Evolutionary conservation across 2,329 filamentous ascomycete genomes (phyloP), one percentile per base, ranked within the genome.

Genomic region (Pestalotiopsis sp.): DNA sequence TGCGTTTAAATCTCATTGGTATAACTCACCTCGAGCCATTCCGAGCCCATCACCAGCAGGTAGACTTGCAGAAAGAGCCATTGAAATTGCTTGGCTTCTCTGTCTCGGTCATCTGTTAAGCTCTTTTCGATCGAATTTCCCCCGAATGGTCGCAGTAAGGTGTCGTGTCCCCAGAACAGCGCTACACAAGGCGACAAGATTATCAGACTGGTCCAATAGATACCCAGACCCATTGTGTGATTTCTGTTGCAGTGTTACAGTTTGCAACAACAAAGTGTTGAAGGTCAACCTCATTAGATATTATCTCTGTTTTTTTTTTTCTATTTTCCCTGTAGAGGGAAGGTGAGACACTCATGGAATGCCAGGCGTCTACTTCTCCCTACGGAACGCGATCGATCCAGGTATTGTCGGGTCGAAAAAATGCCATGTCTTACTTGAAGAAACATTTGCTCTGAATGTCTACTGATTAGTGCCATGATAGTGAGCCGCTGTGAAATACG

Each of bases 11-110:
- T n/a, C 56, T n/a, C n/a, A 25, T 38, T 23, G 7, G 11, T 5
- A 14, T 17, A 27, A 38, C 76, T 72, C 72, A 83, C 83, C 78
- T 86, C 84, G 36, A 87, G 81, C 84, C 84, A 87, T 74, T 87
- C 84, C 9, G 84, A 82, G 65, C 79, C 84, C 81, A 85, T 85
- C 27, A 84, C 82, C 4, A 87, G 78, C 69, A 82, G 79, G 66
- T 86, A 87, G 38, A 86, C 84, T 23, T 69, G 70, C 56, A 78
- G 45, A 67, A 78, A 78, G 4, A 66, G 72, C 63, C 23, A 63
- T 23, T 70, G 70, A 36, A 78, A 74, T 7, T 67, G 49, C 36
- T 58, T 61, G 4, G 74, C 74, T 13, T 73, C 75, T 9, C 61
- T 69, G 17, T 72, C 72, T 49, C 56, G 27, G 61, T 68, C 2